Evolutionary conservation across 768 basidiomycete genomes (phyloP), one percentile per base, ranked within the genome.

Genomic region (Naganishia friedmannii): DNA sequence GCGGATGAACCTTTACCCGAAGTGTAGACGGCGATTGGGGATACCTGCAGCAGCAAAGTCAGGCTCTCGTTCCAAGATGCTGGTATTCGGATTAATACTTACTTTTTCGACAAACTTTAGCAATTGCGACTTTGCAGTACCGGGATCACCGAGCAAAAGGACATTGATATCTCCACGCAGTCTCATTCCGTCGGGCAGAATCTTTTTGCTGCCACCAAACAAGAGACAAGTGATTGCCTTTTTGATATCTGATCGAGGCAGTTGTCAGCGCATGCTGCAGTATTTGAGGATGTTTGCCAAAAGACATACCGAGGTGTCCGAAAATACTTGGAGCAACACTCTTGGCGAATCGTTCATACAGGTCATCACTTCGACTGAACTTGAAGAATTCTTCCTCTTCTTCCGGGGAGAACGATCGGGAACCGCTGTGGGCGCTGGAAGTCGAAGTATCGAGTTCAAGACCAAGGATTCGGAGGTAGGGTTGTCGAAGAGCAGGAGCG

Each of bases 91-190:
- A 12, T 48, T 17, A 23, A 3, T 66, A 60, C 74, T 54, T 53
- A 89, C 88, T 84, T 98, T 99, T 80, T 99, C 96, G 15, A 98
- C 96, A 74, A 99, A 99, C 77, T 99, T 99, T 72, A 99, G 87
- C 75, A 99, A 83, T 77, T 99, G 96, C 83, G 90, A 92, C 82
- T 99, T 99, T 26, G 96, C 96, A 17, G 96, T 98, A 82, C 96
- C 96, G 9, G 96, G 96, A 80, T 99, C 96, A 80, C 96, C 96
- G 32, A 99, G 86, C 31, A 98, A 82, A 12, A 99, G 83, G 23
- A 99, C 96, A 79, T 99, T 99, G 79, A 99, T 98, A 78, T 99
- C 96, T 13, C 96, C 96, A 78, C 96, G 86, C 51, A 99, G 82
- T 37, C 96, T 86, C 92, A 97, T 94, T 10, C 96, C 94, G 79